These are phyloP conservation scores for Diaporthe longicolla DNA, from an alignment of 2,329 filamentous ascomycete genomes.

Conservation along the genomic window DNA sequence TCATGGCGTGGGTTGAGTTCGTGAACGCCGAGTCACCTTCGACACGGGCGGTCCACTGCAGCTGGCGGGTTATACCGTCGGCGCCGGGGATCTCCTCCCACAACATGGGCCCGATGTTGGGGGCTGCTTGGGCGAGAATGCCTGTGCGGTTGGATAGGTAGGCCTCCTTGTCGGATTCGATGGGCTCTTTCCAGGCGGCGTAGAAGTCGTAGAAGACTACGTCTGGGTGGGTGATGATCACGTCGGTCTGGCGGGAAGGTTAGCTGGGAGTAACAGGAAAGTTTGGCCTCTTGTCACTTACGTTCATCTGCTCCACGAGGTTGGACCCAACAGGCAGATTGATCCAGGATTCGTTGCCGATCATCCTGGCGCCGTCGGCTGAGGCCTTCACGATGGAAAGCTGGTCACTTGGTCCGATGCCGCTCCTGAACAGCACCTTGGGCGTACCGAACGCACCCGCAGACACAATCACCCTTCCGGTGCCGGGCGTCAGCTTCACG, in stretches of 20 bases:
- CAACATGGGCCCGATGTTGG: slow-evolving; percentile 74
- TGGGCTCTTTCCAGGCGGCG: slow-evolving; percentile 67
- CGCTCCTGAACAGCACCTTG: slow-evolving; percentile 76
- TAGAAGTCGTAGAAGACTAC: slow-evolving; percentile 76
- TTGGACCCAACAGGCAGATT: slow-evolving; percentile 70
- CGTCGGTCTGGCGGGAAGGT: slow-evolving; percentile 55
- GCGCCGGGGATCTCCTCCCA: slow-evolving; percentile 70
- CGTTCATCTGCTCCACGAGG: slow-evolving; percentile 66
- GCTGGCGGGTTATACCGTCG: slow-evolving; percentile 73
- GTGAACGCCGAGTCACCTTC: slow-evolving; percentile 49
- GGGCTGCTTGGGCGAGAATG: slow-evolving; percentile 74
- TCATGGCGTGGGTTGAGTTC: slow-evolving; percentile 57
- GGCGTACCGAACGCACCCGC: slow-evolving; percentile 78
- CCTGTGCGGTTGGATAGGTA: slow-evolving; percentile 68
- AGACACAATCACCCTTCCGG: slow-evolving; percentile 77
- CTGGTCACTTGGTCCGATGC: slow-evolving; percentile 76
- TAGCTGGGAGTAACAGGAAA: background rate
- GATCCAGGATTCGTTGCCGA: slow-evolving; percentile 67
- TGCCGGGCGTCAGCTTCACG: slow-evolving; percentile 70
- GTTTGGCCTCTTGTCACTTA: background rate
- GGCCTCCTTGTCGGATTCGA: slow-evolving; percentile 55
- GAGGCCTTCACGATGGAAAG: slow-evolving; percentile 66
- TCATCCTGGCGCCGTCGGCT: slow-evolving; percentile 66
- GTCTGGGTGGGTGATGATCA: slow-evolving; percentile 59
- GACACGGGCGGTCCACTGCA: slow-evolving; percentile 75